Conservation (phyloP, 768 basidiomycete genomes). For the Suillus variegatus region DNA sequence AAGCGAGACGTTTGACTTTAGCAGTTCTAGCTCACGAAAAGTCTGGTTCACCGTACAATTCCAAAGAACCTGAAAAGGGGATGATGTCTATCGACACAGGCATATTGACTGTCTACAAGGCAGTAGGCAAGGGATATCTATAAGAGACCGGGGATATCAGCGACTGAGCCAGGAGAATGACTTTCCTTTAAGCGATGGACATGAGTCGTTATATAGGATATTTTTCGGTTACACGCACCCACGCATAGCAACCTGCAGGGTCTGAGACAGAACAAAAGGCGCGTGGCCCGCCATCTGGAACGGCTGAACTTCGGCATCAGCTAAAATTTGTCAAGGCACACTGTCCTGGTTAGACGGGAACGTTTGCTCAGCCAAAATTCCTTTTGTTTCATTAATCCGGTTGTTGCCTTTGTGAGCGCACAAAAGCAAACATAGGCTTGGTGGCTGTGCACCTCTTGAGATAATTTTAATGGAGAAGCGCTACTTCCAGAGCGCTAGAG, state of each 20-base stretch:
- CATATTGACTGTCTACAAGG: constrained; percentile 43
- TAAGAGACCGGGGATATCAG: constrained; percentile 16
- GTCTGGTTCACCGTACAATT: constrained; percentile 74
- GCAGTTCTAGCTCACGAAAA: constrained; percentile 47
- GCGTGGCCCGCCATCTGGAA: constrained; percentile 14
- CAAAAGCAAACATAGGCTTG: constrained; percentile 22
- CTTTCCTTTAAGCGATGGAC: neutral
- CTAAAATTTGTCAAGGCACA: constrained; percentile 7
- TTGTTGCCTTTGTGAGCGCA: constrained; percentile 29
- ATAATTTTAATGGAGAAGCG: constrained; percentile 19
- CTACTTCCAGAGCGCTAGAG: constrained; percentile 5
- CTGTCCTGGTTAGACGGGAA: neutral
- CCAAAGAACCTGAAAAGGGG: constrained; percentile 55
- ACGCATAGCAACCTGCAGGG: neutral
- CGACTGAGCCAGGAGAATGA: constrained; percentile 13
- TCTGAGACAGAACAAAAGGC: constrained; percentile 34
- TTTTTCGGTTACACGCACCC: constrained; percentile 24
- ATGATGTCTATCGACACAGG: constrained; percentile 65
- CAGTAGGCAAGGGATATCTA: constrained; percentile 14
- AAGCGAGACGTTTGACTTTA: constrained; percentile 9
- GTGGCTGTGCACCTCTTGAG: constrained; percentile 12
- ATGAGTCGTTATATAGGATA: constrained; percentile 28
- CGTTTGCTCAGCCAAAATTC: constrained; percentile 7
- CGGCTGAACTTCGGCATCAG: constrained; percentile 9
- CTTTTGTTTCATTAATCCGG: constrained; percentile 28